Evolutionary conservation across 1,139 yeast species (phyloP).

Genomic region (Yamadazyma oceani): DNA sequence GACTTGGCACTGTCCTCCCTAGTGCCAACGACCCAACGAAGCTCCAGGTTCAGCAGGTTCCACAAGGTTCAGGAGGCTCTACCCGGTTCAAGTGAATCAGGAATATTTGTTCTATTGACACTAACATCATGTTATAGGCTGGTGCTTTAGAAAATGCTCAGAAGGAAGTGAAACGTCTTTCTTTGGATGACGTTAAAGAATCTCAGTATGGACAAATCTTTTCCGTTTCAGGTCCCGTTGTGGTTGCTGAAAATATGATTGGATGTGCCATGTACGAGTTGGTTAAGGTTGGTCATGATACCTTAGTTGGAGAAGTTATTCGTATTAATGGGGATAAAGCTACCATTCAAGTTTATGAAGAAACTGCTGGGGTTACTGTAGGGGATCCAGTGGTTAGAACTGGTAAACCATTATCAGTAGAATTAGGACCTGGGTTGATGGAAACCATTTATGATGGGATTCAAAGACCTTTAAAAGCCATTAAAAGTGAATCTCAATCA

Average conservation of each 20-base stretch:
- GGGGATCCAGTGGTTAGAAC: conserved; percentile 99
- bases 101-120: not conserved
- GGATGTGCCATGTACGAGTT: conserved; percentile 99
- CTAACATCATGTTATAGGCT: conserved; percentile 52
- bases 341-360: conserved; percentile 98
- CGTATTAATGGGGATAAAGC: conserved; percentile 96
- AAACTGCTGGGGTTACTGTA: conserved; percentile 98
- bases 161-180: conserved; percentile 84
- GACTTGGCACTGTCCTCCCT: too few species aligned
- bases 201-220: conserved; percentile 83
- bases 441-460: conserved; percentile 99
- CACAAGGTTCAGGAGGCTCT: too few species aligned
- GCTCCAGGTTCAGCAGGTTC: too few species aligned
- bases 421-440: conserved; percentile 98
- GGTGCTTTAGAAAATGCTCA: conserved; percentile 98
- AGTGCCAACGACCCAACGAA: too few species aligned
- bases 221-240: conserved; percentile 97
- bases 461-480: conserved; percentile 95
- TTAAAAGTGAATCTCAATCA: conserved; percentile 80
- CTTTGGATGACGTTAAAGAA: conserved; percentile 74
- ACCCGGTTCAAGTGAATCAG: too few species aligned
- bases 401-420: conserved; percentile 96
- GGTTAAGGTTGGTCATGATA: conserved; percentile 96
- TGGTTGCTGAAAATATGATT: conserved; percentile 96
- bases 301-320: conserved; percentile 95